These are phyloP conservation scores for Agaricus sinodeliciosus DNA, from an alignment of 768 basidiomycete genomes.

Conservation along the genomic window DNA sequence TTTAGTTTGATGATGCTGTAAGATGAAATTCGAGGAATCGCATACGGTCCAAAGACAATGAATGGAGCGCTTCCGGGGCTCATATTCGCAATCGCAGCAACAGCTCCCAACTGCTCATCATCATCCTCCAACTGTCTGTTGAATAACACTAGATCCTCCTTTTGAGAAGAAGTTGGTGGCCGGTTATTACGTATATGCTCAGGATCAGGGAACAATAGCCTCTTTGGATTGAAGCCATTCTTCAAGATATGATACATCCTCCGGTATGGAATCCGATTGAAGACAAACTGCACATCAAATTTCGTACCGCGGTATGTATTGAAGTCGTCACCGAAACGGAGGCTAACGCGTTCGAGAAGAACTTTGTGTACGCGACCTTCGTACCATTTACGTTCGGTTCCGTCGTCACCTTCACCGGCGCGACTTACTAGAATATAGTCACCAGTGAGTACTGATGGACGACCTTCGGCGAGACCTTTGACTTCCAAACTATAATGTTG, in stretches of 20 bases:
- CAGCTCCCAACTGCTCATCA: conserved; percentile 42
- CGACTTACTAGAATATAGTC: conserved; percentile 33
- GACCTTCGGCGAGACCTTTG: conserved; percentile 49
- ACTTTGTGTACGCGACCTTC: conserved; percentile 46
- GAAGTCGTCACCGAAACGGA: conserved; percentile 42
- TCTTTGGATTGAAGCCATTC: conserved; percentile 28
- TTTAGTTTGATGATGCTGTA: background rate
- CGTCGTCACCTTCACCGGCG: conserved; percentile 15
- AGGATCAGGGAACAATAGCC: conserved; percentile 42
- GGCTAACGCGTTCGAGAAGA: conserved; percentile 31
- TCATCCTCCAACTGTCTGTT: conserved; percentile 33
- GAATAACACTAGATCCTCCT: conserved; percentile 18
- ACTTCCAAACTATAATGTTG: conserved; percentile 35
- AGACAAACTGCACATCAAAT: conserved; percentile 49
- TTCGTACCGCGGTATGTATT: conserved; percentile 28
- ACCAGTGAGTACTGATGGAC: conserved; percentile 53
- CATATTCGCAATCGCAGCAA: conserved; percentile 39
- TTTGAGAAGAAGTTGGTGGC: conserved; percentile 16
- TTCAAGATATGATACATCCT: conserved; percentile 50
- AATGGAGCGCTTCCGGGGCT: conserved; percentile 46
- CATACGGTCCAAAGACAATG: conserved; percentile 60
- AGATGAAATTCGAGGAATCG: conserved; percentile 8
- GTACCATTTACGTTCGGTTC: conserved; percentile 25
- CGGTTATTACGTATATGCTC: conserved; percentile 17
- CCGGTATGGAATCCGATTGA: conserved; percentile 46